These are phyloP conservation scores for Tricholoma furcatifolium DNA, from an alignment of 768 basidiomycete species.

Conservation along the genomic window DNA sequence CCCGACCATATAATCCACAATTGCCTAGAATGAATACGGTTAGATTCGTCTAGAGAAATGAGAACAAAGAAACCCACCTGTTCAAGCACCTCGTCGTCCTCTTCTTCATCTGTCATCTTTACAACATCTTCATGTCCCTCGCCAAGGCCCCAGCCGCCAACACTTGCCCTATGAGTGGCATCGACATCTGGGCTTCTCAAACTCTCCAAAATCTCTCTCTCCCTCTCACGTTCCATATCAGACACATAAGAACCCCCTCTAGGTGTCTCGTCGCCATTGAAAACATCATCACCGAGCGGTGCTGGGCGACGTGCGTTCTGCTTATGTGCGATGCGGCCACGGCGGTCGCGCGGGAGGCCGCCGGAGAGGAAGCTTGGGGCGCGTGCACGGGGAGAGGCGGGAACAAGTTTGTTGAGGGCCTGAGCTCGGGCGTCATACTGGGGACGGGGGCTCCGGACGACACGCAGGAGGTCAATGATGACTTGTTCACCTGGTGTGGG, in stretches of 20 bases:
- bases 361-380: conserved; percentile 73
- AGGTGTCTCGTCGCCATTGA: conserved; percentile 54
- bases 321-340: conserved; percentile 71
- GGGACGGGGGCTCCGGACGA: conserved; percentile 54
- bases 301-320: conserved; percentile 24
- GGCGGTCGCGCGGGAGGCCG: conserved; percentile 71
- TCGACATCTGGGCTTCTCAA: conserved; percentile 58
- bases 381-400: conserved; percentile 29
- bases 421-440: conserved; percentile 32
- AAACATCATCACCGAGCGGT: conserved; percentile 25
- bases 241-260: conserved; percentile 36
- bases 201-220: conserved; percentile 56
- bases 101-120: conserved; percentile 54
- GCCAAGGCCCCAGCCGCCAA: conserved; percentile 78
- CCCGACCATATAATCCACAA: conserved; percentile 59
- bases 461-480: conserved; percentile 61
- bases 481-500: conserved; percentile 68
- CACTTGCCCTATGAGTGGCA: conserved; percentile 40
- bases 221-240: conserved; percentile 45
- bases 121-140: conserved; percentile 50
- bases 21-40: conserved; percentile 33
- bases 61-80: conserved; percentile 40
- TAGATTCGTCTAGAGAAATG: background rate
- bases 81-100: conserved; percentile 62
- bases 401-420: conserved; percentile 19